A percentile compares a stretch with the other conserved stretches of the same genome.
These are phyloP conservation scores for Pseudopyrenochaeta lycopersici DNA, from an alignment of 2,329 filamentous ascomycete species.

Conservation along the genomic window DNA sequence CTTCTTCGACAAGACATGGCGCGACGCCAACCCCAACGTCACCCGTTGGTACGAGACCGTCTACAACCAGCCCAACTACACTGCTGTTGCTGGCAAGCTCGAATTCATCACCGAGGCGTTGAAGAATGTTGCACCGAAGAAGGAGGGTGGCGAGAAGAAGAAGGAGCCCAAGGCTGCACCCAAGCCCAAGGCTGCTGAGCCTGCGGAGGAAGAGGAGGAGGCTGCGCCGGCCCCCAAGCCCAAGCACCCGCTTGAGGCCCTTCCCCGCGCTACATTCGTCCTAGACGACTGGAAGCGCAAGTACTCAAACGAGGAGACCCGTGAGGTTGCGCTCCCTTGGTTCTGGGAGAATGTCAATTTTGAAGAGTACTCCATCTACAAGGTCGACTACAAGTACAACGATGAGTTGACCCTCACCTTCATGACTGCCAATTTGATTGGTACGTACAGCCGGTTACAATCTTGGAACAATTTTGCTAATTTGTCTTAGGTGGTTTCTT, in stretches of 20 bases:
- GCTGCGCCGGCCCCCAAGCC: slow-evolving; percentile 77
- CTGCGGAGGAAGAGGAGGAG: slow-evolving; percentile 68
- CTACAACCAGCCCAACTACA: slow-evolving; percentile 91
- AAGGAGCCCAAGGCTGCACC: slow-evolving; percentile 67
- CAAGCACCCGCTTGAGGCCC: slow-evolving; percentile 93
- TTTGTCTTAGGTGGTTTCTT: slow-evolving; percentile 79
- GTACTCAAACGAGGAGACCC: slow-evolving; percentile 96
- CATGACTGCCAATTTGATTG: slow-evolving; percentile 99
- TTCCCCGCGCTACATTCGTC: slow-evolving; percentile 80
- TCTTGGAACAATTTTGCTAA: slow-evolving; percentile 17
- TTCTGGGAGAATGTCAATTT: slow-evolving; percentile 98
- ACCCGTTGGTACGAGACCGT: slow-evolving; percentile 96
- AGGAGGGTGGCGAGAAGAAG: slow-evolving; percentile 75
- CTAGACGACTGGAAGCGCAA: slow-evolving; percentile 99
- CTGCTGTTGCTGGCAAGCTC: slow-evolving; percentile 77
- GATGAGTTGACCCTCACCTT: slow-evolving; percentile 96
- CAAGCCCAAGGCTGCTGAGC: slow-evolving; percentile 63
- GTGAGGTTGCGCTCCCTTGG: slow-evolving; percentile 84
- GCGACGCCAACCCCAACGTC: slow-evolving; percentile 81
- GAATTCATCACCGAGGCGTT: slow-evolving; percentile 82
- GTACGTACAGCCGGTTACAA: slow-evolving; percentile 48
- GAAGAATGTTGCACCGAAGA: slow-evolving; percentile 79
- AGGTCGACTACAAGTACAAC: slow-evolving; percentile 98
- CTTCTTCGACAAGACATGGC: slow-evolving; percentile 93
- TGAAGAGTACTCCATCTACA: slow-evolving; percentile 96